Conservation (phyloP, 305 asterid genomes). For the Fraxinus baroniana region DNA sequence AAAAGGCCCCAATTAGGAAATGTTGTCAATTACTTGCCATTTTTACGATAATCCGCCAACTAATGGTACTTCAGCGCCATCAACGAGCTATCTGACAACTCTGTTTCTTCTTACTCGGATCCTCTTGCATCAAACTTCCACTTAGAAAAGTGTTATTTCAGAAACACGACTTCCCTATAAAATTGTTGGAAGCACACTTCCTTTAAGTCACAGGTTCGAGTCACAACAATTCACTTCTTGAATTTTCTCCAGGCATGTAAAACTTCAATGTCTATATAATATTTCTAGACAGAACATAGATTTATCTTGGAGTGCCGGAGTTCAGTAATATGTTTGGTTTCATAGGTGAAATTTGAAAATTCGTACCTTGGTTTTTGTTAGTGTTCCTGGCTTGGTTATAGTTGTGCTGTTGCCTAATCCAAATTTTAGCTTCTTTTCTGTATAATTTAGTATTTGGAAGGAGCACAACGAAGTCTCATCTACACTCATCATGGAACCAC, state of each 20-base stretch:
- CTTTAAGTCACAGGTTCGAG: too few species aligned
- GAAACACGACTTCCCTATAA: too few species aligned
- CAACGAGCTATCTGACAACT: too few species aligned
- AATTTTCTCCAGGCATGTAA: too few species aligned
- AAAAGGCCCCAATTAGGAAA: too few species aligned
- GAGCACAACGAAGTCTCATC: slow-evolving; percentile 43
- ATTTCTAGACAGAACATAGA: not conserved
- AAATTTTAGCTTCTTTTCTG: slow-evolving; percentile 36
- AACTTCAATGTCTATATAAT: not conserved
- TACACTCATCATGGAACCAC: slow-evolving; percentile 46
- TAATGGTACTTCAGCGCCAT: too few species aligned
- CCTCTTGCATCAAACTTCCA: too few species aligned
- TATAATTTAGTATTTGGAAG: slow-evolving; percentile 39
- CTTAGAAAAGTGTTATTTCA: too few species aligned
- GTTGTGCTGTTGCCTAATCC: slow-evolving; percentile 33
- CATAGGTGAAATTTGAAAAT: not conserved
- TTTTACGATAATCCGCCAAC: too few species aligned
- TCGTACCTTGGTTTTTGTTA: slow-evolving; percentile 26
- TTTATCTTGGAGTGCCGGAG: not conserved
- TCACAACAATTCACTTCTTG: not conserved
- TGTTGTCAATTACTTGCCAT: too few species aligned
- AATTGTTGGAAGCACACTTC: too few species aligned
- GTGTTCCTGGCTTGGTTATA: slow-evolving; percentile 28
- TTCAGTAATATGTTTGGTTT: not conserved
- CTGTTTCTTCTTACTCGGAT: too few species aligned